Base-by-base conservation (phyloP, 768 basidiomycete species). In the Tylopilus sp. region DNA sequence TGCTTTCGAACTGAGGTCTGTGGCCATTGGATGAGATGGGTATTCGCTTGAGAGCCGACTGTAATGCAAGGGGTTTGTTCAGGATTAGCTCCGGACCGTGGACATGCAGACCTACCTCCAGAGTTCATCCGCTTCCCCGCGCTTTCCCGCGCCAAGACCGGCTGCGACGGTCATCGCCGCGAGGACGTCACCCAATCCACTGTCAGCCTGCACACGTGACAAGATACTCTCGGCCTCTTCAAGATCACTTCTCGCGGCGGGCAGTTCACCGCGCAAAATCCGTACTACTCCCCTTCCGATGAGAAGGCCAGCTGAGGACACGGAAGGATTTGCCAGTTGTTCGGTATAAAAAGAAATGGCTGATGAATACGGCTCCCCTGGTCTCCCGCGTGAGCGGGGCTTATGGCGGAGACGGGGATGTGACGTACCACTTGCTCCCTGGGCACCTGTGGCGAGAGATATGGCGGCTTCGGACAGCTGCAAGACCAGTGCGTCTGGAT, bases 381-480 rank as follows among this genome's bases (percentile, higher is more conserved):
- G 12, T 16, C 40, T 17, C 3, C 4, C n/a, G 6, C 11, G 30
- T 55, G 14, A 53, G 42, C 26, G 16, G 25, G 14, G n/a, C 2
- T 22, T 24, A 19, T 22, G 16, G 8, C 5, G 30, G 30, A 40
- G 4, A 14, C 26, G 19, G 59, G 48, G 77, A 79, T 29, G 73
- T 64, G 64, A 48, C 57, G 19, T 25, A 53, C 67, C 68, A 14
- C 64, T 66, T 13, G 88, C 88, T 41, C 76, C 77, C 59, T 90
- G 89, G 56, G 82, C 84, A 10, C 87, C 87, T 5, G 87, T 87
- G 29, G 82, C 82, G 48, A 92, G 78, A 26, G 85, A 83, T 52
- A 92, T 84, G 21, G 79, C 83, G 14, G 93, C 87, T 74, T 98
- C 94, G 54, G 94, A 92, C 58, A 87, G 80, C 65, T 96, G 93